Conservation (phyloP, 202 grass and related monocot genomes). For the Elaeis oleifera region DNA sequence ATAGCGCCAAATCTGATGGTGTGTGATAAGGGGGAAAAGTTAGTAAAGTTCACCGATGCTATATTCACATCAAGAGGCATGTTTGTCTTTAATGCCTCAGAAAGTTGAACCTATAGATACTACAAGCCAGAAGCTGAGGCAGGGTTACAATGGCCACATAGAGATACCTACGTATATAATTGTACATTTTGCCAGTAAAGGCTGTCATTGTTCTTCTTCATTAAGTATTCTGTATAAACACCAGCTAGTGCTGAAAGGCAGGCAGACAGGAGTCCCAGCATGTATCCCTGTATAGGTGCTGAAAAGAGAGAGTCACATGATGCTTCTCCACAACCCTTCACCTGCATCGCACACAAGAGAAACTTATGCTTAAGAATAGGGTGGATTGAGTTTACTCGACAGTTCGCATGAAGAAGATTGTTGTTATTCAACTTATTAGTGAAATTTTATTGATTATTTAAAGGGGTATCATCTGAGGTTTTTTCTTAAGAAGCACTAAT, state of each 20-base stretch:
- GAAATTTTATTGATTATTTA: too few relatives aligned
- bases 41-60: too few relatives aligned
- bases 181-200: constrained; percentile 97
- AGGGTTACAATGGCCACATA: constrained; percentile 5
- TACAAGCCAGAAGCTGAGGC: too few relatives aligned
- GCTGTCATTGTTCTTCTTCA: constrained; percentile 98
- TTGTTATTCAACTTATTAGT: too few relatives aligned
- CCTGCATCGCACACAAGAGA: constrained; percentile 28
- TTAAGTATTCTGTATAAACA: constrained; percentile 91
- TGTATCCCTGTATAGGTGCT: constrained; percentile 74
- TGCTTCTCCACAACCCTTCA: constrained; percentile 82
- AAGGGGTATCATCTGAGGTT: too few relatives aligned
- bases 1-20: constrained; percentile 69
- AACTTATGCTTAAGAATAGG: too few relatives aligned
- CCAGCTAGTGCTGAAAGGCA: constrained; percentile 94
- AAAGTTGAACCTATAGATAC: too few relatives aligned
- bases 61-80: too few relatives aligned
- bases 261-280: constrained; percentile 84
- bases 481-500: too few relatives aligned
- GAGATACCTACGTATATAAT: constrained; percentile 81
- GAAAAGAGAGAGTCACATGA: constrained; percentile 89
- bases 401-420: too few relatives aligned
- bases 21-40: constrained; percentile 12
- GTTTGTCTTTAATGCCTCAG: too few relatives aligned
- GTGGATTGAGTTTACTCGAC: too few relatives aligned